Conservation (phyloP, 305 asterid species). For the Fraxinus latifolia region DNA sequence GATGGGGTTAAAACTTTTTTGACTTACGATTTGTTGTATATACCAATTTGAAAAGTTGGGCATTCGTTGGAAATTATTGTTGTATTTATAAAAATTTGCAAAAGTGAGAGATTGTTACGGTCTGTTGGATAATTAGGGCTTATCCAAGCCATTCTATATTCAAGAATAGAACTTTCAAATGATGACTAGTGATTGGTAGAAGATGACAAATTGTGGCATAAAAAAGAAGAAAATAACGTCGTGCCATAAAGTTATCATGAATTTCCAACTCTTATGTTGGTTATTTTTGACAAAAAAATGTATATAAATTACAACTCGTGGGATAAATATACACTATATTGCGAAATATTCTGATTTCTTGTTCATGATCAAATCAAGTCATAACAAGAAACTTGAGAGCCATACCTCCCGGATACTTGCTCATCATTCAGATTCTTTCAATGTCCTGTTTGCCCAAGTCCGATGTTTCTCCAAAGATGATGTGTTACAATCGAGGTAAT, state of each 20-base stretch:
- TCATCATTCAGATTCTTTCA: background rate
- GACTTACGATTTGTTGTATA: background rate
- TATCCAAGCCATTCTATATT: background rate
- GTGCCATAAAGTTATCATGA: background rate
- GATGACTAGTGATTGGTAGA: background rate
- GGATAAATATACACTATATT: background rate
- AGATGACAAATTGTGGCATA: background rate
- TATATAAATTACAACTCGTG: background rate
- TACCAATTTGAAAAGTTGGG: background rate
- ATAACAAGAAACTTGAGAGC: background rate
- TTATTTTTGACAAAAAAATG: background rate
- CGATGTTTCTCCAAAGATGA: slow-evolving; percentile 30
- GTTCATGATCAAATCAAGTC: background rate
- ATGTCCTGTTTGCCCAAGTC: background rate
- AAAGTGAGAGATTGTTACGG: background rate
- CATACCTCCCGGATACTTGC: background rate
- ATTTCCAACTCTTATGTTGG: background rate
- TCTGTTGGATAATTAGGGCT: background rate
- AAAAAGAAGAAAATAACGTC: background rate
- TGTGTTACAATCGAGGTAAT: slow-evolving; percentile 55
- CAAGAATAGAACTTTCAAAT: background rate
- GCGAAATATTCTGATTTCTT: background rate
- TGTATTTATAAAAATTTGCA: background rate
- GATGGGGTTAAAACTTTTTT: slow-evolving; percentile 20
- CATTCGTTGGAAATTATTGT: background rate